A percentile compares a stretch with the other conserved stretches of the same genome.
phyloP scores from a whole-genome alignment of 2,329 filamentous ascomycete genomes.

The Arthroderma sp. region DNA sequence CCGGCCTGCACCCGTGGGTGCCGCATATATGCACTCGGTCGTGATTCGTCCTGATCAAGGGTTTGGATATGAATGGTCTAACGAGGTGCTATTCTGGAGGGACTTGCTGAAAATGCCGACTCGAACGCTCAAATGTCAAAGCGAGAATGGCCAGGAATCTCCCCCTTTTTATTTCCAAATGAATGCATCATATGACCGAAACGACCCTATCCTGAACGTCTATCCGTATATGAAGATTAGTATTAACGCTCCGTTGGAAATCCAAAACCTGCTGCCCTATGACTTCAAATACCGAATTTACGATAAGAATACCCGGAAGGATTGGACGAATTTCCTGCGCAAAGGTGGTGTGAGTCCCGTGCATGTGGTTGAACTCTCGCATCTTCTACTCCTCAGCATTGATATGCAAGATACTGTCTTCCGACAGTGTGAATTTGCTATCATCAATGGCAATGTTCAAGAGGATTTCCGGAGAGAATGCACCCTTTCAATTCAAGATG shows the following conservation, averaged over 20 bases:
- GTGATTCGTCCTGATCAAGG: conserved; percentile 85
- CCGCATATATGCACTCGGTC: conserved; percentile 76
- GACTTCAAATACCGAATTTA: conserved; percentile 99
- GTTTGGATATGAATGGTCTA: conserved; percentile 93
- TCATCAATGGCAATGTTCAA: conserved; percentile 80
- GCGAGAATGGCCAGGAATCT: conserved; percentile 62
- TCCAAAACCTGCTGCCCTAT: conserved; percentile 89
- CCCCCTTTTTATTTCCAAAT: conserved; percentile 94
- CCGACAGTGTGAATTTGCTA: conserved; percentile 89
- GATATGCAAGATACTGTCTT: conserved; percentile 95
- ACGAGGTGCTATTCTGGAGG: conserved; percentile 81
- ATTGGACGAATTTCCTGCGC: conserved; percentile 95
- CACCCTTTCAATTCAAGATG: conserved; percentile 68
- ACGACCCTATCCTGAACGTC: conserved; percentile 66
- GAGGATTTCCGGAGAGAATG: conserved; percentile 82
- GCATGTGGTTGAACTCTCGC: conserved; percentile 90
- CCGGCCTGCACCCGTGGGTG: conserved; percentile 80
- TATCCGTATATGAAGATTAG: conserved; percentile 94
- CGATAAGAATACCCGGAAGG: conserved; percentile 95
- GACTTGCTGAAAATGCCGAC: conserved; percentile 77
- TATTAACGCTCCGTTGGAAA: conserved; percentile 78
- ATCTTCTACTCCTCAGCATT: conserved; percentile 79
- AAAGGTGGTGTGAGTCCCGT: conserved; percentile 96
- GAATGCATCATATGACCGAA: conserved; percentile 70
- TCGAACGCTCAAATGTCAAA: conserved; percentile 74